Base-by-base conservation (phyloP, 1,139 yeast species). In the Blastobotrys aristatus region DNA sequence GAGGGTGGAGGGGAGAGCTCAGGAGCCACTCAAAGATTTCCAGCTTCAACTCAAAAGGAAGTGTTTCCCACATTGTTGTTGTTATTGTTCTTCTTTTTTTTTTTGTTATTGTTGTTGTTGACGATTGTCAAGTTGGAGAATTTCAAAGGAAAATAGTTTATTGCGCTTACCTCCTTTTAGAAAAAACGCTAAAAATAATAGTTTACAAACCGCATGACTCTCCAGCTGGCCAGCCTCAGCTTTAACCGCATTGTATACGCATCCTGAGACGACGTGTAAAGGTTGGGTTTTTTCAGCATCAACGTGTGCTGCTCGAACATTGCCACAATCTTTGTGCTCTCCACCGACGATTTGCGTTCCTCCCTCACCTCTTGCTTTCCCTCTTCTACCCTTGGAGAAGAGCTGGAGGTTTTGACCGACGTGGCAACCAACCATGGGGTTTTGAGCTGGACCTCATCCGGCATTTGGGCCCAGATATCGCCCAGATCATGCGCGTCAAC, bases 381-480 rank as follows among this genome's bases (percentile, higher is more conserved):
- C n/a, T n/a, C n/a, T 8, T 5, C 17, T 14, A n/a, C 17, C 18
- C 18, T 2, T 6, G 5, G n/a, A 16, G 6, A 4, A 2, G 30
- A 20, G 17, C 7, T 13, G 11, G 14, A 13, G 2, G 29, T 13
- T 13, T 5, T 4, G 6, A 17, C 18, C 13, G 21, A 10, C 7
- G 22, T 14, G 7, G 33, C 26, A 3, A 46, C 26, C 3, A 41
- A 22, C 18, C 37, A 40, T 16, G 44, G 48, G 10, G 42, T 22
- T 18, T 42, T 35, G 4, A 16, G 20, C 32, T 30, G 29, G 14
- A 32, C 48, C 18, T 32, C 34, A 10, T n/a, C 26, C 2, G 48
- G 48, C 44, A 46, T 41, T 22, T 36, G 42, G 17, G 43, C 32
- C 48, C 48, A 46, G 6, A 46, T 22, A n/a, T 46, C 39, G 6